Conservation (phyloP, 2,329 filamentous ascomycete species). For the Fusarium verrucosum region DNA sequence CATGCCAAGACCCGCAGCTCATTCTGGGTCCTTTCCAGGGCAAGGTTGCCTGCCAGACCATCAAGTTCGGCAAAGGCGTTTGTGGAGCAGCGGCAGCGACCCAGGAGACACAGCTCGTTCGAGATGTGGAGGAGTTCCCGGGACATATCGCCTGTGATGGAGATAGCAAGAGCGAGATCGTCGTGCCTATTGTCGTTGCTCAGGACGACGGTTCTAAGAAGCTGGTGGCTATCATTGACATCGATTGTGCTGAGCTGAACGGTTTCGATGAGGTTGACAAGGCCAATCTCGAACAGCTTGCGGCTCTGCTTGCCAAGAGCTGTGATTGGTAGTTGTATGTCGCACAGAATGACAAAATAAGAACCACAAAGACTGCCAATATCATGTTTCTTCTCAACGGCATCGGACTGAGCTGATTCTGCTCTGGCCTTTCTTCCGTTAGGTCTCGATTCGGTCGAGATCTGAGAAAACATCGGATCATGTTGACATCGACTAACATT, state of each 20-base stretch:
- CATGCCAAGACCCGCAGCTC: slow-evolving; percentile 59
- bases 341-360: slow-evolving; percentile 1
- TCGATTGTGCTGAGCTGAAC: slow-evolving; percentile 74
- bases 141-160: slow-evolving; percentile 86
- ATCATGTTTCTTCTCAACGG: background rate
- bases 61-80: slow-evolving; percentile 76
- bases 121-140: slow-evolving; percentile 77
- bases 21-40: slow-evolving; percentile 85
- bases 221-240: slow-evolving; percentile 79
- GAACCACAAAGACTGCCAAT: background rate
- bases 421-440: background rate
- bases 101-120: slow-evolving; percentile 70
- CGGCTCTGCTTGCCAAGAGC: slow-evolving; percentile 63
- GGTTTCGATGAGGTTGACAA: slow-evolving; percentile 77
- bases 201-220: slow-evolving; percentile 48
- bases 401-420: background rate
- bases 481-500: slow-evolving; percentile 11
- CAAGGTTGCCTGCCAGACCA: slow-evolving; percentile 82
- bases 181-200: slow-evolving; percentile 72
- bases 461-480: background rate
- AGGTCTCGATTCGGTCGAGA: background rate
- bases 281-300: slow-evolving; percentile 72
- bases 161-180: slow-evolving; percentile 80
- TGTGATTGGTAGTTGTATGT: slow-evolving; percentile 69
- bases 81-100: slow-evolving; percentile 75